Evolutionary conservation across 202 grass and related monocot genomes (phyloP).

Genomic region (Miscanthus sacchariflorus): DNA sequence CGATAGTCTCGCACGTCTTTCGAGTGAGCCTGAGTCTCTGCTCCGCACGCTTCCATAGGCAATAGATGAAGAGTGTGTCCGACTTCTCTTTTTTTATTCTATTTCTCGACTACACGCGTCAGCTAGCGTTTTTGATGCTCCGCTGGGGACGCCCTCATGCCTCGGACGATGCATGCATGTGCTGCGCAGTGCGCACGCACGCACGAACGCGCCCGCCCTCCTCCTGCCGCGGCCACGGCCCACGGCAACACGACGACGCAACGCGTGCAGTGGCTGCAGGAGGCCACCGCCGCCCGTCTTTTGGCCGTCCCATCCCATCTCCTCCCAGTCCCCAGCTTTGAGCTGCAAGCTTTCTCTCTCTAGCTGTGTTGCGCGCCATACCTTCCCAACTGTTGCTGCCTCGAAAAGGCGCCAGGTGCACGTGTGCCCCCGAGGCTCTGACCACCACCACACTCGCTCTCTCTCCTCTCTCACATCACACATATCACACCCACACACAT

Average conservation of each 20-base stretch:
- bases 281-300: neutral
- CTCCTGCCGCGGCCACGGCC: neutral
- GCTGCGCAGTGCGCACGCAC: constrained; percentile 28
- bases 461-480: constrained; percentile 36
- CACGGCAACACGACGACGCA: constrained; percentile 23
- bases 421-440: constrained; percentile 55
- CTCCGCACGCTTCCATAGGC: too few relatives aligned
- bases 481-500: constrained; percentile 50
- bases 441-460: constrained; percentile 35
- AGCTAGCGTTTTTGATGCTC: too few relatives aligned
- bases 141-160: too few relatives aligned
- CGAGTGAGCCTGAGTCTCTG: too few relatives aligned
- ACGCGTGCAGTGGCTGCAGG: constrained; percentile 22
- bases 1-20: too few relatives aligned
- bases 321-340: too few relatives aligned
- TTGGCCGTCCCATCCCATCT: constrained; percentile 49
- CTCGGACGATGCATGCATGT: neutral
- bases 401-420: constrained; percentile 64
- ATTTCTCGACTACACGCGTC: too few relatives aligned
- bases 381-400: constrained; percentile 70
- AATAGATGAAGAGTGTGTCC: too few relatives aligned
- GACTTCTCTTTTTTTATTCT: too few relatives aligned
- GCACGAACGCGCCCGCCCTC: neutral
- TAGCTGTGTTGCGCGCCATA: constrained; percentile 69
- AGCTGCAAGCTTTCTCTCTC: constrained; percentile 18